Conservation (phyloP, 73 alveolate species). For the Blepharisma stoltei region DNA sequence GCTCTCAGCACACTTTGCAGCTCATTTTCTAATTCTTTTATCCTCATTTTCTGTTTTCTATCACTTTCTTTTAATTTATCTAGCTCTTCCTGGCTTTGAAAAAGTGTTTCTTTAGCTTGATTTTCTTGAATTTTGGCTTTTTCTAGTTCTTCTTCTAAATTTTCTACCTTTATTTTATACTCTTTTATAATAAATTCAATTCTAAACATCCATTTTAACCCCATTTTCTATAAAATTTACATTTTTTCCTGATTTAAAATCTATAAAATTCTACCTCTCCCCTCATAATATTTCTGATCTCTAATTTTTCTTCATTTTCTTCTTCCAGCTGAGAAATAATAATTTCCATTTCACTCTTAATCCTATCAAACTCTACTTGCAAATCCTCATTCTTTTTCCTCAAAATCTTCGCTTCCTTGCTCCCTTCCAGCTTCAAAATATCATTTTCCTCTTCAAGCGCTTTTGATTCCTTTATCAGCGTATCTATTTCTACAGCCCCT, state of each 20-base stretch:
- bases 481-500: conserved; percentile 33
- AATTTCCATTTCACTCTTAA: conserved; percentile 12
- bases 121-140: conserved; percentile 15
- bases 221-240: too few relatives aligned
- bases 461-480: neutral
- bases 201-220: too few relatives aligned
- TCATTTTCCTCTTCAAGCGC: conserved; percentile 24
- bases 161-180: neutral
- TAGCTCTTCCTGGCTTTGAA: neutral
- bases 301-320: conserved; percentile 13
- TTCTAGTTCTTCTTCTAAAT: neutral
- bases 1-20: neutral
- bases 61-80: conserved; percentile 26
- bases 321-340: conserved; percentile 20
- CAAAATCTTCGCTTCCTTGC: neutral
- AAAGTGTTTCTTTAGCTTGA: neutral
- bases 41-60: neutral
- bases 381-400: conserved; percentile 21
- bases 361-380: neutral
- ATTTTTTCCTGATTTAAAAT: neutral
- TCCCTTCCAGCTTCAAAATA: conserved; percentile 6
- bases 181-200: too few relatives aligned
- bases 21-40: conserved; percentile 27
- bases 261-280: too few relatives aligned
- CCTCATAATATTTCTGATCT: neutral